A percentile compares a stretch with the other conserved stretches of the same genome.
phyloP scores from a whole-genome alignment of 345 rosid species.

The Linum lewisii region DNA sequence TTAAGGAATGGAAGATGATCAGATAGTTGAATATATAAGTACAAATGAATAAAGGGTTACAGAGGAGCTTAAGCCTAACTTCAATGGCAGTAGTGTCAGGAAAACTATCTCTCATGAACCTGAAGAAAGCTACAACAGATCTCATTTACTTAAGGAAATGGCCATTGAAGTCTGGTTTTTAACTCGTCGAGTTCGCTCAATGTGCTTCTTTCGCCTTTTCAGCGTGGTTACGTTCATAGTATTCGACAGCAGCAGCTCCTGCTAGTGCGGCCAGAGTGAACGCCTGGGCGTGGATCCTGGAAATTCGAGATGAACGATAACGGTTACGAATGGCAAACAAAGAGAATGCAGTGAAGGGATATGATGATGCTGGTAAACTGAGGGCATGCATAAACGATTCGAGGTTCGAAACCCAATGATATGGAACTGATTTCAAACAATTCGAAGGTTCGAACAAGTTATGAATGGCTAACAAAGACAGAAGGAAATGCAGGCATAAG shows the following conservation, averaged over 20 bases:
- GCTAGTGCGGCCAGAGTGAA: constrained; percentile 81
- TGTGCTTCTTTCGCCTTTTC: constrained; percentile 4
- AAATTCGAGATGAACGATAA: not conserved
- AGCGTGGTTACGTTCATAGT: constrained; percentile 50
- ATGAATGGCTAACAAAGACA: no score
- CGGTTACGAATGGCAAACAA: not conserved
- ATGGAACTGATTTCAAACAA: no score
- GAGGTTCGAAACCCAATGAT: no score
- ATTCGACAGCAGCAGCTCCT: constrained; percentile 85
- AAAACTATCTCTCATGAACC: no score
- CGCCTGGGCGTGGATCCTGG: constrained; percentile 92
- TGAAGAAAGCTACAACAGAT: not conserved
- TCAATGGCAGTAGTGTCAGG: not conserved
- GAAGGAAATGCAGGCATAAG: no score
- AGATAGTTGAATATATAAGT: no score
- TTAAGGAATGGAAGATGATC: no score
- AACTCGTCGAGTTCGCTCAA: not conserved
- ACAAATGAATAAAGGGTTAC: no score
- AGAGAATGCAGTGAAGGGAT: not conserved
- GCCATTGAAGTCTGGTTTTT: not conserved
- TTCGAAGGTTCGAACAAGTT: no score
- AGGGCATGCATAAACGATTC: no score
- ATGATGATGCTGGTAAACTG: no score
- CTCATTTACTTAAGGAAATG: not conserved
- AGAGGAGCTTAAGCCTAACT: not conserved